Base-by-base conservation (phyloP, 2,329 filamentous ascomycete genomes). In the Ophiobolus disseminans region DNA sequence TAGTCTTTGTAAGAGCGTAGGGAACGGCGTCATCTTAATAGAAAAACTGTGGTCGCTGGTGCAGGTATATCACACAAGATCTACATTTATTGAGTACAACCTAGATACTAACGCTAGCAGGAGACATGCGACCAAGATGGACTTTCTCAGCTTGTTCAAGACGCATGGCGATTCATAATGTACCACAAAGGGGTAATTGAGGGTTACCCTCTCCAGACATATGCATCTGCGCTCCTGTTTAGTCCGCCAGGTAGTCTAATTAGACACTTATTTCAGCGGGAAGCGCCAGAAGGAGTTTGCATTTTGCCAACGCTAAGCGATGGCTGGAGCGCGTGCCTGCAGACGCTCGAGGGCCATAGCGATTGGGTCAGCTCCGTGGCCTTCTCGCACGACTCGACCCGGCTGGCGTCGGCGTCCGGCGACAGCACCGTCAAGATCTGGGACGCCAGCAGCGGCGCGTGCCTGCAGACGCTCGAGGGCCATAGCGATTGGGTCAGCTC, bases 341-440 rank as follows among this genome's bases (percentile, higher is more conserved):
- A 59, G 40, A 65, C 58, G 30, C 58, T 69, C 37, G 47, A 65
- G 40, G 58, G 54, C 35, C 57, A 66, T 52, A 54, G 32, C 22
- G 8, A 36, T 31, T n/a, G n/a, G n/a, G 8, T 0, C 7, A 43
- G 0, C 1, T 57, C 48, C 1, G 57, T 72, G 25, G 55, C 58
- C 21, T 68, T 72, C 55, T 10, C n/a, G n/a, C n/a, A n/a, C n/a
- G n/a, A n/a, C n/a, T n/a, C n/a, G n/a, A n/a, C n/a, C n/a, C n/a
- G n/a, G 31, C 38, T 57, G 13, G 43, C 50, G 7, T 45, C 46
- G 41, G 49, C 21, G 28, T 50, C 45, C 14, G 1, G 5, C 1
- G 41, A 58, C 28, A 31, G 16, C 2, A 45, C 43, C 5, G 35
- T 48, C 30, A 49, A 39, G 41, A 43, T 53, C 19, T 52, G 53